phyloP scores from a whole-genome alignment of 306 rosid genomes.

The Heteromeles arbutifolia region DNA sequence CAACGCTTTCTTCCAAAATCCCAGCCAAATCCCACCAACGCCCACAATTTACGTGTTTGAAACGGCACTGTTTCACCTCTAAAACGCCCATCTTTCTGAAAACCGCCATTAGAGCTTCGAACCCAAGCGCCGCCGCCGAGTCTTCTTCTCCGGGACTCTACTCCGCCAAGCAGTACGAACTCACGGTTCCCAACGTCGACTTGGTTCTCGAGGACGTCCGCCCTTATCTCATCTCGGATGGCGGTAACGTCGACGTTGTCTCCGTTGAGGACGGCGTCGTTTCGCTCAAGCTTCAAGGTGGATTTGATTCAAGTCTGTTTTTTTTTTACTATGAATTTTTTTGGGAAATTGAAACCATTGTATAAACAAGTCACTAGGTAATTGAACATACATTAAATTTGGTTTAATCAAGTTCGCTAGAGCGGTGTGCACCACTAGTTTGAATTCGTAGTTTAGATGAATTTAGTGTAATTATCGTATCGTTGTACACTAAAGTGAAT shows the following conservation, averaged over 20 bases:
- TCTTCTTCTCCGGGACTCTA: constrained; percentile 63
- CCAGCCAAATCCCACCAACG: constrained; percentile 10
- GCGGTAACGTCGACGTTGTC: constrained; percentile 91
- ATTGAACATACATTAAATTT: neutral
- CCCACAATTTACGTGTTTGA: neutral
- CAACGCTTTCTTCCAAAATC: neutral
- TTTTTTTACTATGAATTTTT: neutral
- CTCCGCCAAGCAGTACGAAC: constrained; percentile 71
- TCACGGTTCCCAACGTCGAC: constrained; percentile 68
- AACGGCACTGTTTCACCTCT: neutral
- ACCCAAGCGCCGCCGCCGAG: constrained; percentile 28
- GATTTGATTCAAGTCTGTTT: neutral
- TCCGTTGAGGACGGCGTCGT: constrained; percentile 75
- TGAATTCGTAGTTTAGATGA: no score
- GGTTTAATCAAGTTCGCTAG: no score
- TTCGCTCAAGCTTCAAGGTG: constrained; percentile 77
- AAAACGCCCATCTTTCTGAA: constrained; percentile 3
- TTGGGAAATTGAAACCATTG: neutral
- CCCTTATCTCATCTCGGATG: constrained; percentile 86
- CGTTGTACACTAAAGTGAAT: neutral
- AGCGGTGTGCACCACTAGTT: no score
- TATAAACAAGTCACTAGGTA: neutral
- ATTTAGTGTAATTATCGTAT: neutral
- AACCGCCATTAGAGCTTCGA: constrained; percentile 31
- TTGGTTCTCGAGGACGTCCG: constrained; percentile 86